Evolutionary conservation across 371 early-diverging fungal genomes (phyloP).

Genomic region (Amoeboaphelidium protococcarum): DNA sequence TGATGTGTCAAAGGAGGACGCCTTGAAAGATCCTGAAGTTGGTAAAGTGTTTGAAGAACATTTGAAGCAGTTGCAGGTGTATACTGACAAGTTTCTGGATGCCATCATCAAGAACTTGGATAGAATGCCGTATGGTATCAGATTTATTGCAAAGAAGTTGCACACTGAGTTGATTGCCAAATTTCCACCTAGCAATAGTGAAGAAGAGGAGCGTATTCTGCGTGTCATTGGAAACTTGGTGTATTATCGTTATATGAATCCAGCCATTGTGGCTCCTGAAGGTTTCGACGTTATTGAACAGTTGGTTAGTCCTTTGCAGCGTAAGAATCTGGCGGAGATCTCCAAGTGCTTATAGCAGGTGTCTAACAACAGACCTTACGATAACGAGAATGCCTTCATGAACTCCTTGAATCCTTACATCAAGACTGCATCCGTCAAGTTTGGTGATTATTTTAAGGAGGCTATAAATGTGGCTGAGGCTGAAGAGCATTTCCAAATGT

Average conservation of each 20-base stretch:
- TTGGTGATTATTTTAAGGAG: too few relatives aligned
- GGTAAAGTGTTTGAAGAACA: slow-evolving; percentile 35
- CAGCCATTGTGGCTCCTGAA: slow-evolving; percentile 84
- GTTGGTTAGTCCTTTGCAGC: slow-evolving; percentile 50
- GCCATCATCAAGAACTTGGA: slow-evolving; percentile 48
- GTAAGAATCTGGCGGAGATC: slow-evolving; percentile 83
- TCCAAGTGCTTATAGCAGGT: slow-evolving; percentile 79
- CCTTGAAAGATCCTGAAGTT: slow-evolving; percentile 60
- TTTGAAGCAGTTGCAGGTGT: slow-evolving; percentile 37
- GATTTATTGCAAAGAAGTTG: slow-evolving; percentile 77
- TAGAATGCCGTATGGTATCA: slow-evolving; percentile 76
- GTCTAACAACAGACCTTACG: slow-evolving; percentile 43
- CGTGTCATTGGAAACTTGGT: slow-evolving; percentile 74
- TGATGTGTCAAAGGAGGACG: slow-evolving; percentile 51
- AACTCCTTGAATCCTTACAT: too few relatives aligned
- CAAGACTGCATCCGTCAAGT: too few relatives aligned
- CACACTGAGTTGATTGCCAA: too few relatives aligned
- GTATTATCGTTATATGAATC: slow-evolving; percentile 89
- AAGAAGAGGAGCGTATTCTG: slow-evolving; percentile 45
- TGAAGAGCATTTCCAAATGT: slow-evolving; percentile 66
- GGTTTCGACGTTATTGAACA: slow-evolving; percentile 78
- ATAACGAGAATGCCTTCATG: slow-evolving; percentile 27
- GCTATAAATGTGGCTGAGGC: slow-evolving; percentile 56
- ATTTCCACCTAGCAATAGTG: slow-evolving; percentile 55
- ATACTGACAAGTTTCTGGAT: slow-evolving; percentile 48